Evolutionary conservation across 2,329 filamentous ascomycete species (phyloP).

Genomic region (Colletotrichum musae): DNA sequence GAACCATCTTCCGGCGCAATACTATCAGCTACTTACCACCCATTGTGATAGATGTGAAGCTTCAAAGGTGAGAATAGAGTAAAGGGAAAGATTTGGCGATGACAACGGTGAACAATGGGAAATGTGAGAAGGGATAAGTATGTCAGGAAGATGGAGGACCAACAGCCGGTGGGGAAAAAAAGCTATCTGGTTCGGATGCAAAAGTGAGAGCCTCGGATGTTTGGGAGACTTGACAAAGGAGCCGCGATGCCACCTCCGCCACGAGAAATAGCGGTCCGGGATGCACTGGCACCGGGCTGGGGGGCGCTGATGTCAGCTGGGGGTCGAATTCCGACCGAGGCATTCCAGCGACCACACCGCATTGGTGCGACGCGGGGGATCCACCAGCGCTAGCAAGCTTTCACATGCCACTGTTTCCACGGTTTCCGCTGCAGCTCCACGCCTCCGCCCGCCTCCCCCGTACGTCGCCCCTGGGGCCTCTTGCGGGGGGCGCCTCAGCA

Average conservation of each 20-base stretch:
- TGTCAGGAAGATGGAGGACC: conserved; percentile 3
- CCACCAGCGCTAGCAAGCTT: conserved; percentile 19
- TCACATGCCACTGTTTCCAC: conserved; percentile 32
- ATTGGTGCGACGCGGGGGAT: conserved; percentile 34
- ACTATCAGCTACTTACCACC: conserved; percentile 50
- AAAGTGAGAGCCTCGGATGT: conserved; percentile 39
- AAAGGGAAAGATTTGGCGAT: background rate
- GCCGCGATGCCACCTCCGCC: conserved; percentile 20
- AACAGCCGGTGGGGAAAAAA: background rate
- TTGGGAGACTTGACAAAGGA: conserved; percentile 18
- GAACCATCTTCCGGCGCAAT: conserved; percentile 21
- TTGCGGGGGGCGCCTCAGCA: no score
- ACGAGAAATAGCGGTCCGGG: conserved; percentile 5
- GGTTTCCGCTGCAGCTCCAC: conserved; percentile 23
- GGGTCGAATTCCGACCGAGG: conserved; percentile 34
- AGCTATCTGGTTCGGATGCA: conserved; percentile 28
- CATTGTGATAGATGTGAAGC: conserved; percentile 48
- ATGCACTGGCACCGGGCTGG: background rate
- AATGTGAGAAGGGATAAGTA: conserved; percentile 17
- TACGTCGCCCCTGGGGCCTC: background rate
- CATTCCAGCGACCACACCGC: conserved; percentile 35
- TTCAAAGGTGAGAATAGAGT: conserved; percentile 9
- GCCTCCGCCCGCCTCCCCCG: conserved; percentile 38
- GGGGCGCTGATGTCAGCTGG: conserved; percentile 41
- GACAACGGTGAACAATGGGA: background rate